Evolutionary conservation across 805 yeast species (phyloP).

Genomic region (Ogataea kodamae): DNA sequence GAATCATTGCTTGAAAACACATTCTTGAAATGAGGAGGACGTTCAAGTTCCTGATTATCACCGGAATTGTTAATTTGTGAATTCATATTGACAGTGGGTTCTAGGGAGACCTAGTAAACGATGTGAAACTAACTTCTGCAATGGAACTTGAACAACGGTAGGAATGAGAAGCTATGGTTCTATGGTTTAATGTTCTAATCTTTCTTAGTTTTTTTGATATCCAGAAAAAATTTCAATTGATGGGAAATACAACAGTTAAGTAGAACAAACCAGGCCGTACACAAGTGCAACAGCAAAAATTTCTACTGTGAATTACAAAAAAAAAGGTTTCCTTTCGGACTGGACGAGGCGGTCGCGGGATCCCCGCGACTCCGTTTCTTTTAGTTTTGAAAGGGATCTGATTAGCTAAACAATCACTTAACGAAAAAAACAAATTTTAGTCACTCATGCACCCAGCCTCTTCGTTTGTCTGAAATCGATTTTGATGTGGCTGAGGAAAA

Average conservation of each 20-base stretch:
- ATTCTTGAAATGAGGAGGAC: constrained; percentile 32
- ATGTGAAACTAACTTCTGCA: constrained; percentile 1
- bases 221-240: constrained; percentile 11
- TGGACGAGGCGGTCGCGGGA: constrained; percentile 5
- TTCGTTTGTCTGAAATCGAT: constrained; percentile 1
- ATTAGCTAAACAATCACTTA: constrained; percentile 2
- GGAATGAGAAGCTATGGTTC: constrained; percentile 2
- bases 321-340: constrained; percentile 1
- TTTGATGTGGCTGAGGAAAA: no score
- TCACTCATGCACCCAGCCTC: constrained; percentile 3
- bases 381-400: constrained; percentile 1
- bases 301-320: constrained; percentile 2
- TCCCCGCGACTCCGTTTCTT: constrained; percentile 9
- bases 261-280: constrained; percentile 1
- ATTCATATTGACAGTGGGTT: constrained; percentile 29
- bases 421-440: not conserved
- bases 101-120: not conserved
- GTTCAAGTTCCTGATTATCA: constrained; percentile 35
- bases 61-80: constrained; percentile 38
- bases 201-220: constrained; percentile 3
- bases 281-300: constrained; percentile 6
- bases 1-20: constrained; percentile 29
- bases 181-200: constrained; percentile 5
- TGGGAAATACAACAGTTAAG: constrained; percentile 8
- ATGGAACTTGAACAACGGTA: not conserved